Conservation (phyloP, 75 land plant species). For the Cryptomeria japonica region DNA sequence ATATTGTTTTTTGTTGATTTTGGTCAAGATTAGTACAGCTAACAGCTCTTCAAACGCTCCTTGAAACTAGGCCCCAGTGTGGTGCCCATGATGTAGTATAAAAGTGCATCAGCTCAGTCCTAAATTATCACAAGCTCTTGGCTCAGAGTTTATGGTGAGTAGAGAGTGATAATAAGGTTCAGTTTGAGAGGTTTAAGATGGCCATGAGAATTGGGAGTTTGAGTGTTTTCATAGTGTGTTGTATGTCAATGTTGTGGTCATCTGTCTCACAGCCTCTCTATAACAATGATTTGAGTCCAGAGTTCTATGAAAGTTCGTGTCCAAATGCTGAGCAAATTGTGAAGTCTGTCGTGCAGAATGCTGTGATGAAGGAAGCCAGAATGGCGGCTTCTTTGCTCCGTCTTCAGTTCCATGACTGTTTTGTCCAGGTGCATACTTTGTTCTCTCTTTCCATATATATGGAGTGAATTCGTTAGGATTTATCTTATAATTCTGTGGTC, state of each 20-base stretch:
- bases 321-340: background rate
- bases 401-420: background rate
- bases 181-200: background rate
- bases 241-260: background rate
- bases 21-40: too few relatives aligned
- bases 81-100: too few relatives aligned
- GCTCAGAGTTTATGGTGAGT: background rate
- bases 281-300: background rate
- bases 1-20: too few relatives aligned
- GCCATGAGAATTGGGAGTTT: too few relatives aligned
- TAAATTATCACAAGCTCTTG: background rate
- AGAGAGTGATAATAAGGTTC: background rate
- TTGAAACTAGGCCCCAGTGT: too few relatives aligned
- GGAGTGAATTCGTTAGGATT: too few relatives aligned
- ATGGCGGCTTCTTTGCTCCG: slow-evolving; percentile 1
- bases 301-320: background rate
- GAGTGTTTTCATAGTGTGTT: background rate
- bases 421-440: background rate
- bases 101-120: too few relatives aligned
- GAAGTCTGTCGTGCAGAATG: background rate
- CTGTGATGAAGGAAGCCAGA: slow-evolving; percentile 3
- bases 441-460: background rate
- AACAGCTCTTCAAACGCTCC: too few relatives aligned
- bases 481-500: too few relatives aligned
- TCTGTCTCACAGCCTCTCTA: background rate